Percentiles rank a stretch among this genome's conserved stretches.
Evolutionary conservation across 306 rosid genomes (phyloP).

Genomic region (Cucurbita argyrosperma): DNA sequence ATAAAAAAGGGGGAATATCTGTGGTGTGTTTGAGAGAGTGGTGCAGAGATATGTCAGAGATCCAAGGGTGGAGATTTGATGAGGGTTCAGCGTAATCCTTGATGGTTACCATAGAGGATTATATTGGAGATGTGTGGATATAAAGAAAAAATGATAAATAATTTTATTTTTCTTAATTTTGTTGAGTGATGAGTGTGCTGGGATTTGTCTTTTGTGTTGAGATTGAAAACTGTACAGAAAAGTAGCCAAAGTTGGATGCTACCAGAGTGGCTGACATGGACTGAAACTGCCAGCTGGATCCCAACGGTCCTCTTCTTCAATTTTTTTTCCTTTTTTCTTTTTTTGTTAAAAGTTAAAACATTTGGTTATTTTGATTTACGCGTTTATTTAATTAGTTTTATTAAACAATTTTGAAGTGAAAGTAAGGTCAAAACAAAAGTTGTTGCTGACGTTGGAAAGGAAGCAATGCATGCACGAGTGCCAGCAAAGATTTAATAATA

Average conservation of each 20-base stretch:
- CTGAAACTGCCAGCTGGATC: constrained; percentile 17
- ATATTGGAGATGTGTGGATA: not conserved
- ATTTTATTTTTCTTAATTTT: not conserved
- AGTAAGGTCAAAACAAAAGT: too few relatives aligned
- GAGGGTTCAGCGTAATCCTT: constrained; percentile 6
- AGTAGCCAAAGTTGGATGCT: not conserved
- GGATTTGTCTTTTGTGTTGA: not conserved
- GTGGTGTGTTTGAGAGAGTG: not conserved
- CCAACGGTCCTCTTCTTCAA: constrained; percentile 21
- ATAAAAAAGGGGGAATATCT: not conserved
- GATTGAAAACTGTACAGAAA: not conserved
- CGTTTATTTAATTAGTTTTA: too few relatives aligned
- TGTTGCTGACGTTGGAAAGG: too few relatives aligned
- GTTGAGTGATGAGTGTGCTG: not conserved
- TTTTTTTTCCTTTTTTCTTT: not conserved
- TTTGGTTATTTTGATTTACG: too few relatives aligned
- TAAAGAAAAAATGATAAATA: too few relatives aligned
- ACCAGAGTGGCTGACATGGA: constrained; percentile 20
- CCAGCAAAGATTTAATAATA: too few relatives aligned
- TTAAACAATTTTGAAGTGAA: too few relatives aligned
- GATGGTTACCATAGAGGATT: not conserved
- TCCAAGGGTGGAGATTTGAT: constrained; percentile 17
- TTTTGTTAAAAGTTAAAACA: not conserved
- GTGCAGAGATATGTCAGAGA: constrained; percentile 6
- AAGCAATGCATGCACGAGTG: too few relatives aligned